phyloP scores from a whole-genome alignment of 2,329 filamentous ascomycete genomes.

The Talaromyces sp. region DNA sequence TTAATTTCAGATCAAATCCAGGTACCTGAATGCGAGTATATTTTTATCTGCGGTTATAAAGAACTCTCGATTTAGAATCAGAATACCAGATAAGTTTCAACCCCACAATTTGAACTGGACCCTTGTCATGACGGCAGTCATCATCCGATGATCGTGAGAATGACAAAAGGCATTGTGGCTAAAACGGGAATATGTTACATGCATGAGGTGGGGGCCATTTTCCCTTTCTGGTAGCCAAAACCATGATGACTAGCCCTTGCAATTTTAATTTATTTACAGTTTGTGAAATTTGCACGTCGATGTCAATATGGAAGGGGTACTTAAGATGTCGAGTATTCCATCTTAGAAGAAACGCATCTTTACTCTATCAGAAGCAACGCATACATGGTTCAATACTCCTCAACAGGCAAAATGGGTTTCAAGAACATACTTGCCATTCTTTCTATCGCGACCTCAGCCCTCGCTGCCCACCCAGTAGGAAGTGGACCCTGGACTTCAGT shows the following conservation, averaged over 20 bases:
- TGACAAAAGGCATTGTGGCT: neutral
- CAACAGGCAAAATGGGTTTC: slow-evolving; percentile 11
- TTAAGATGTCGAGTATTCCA: neutral
- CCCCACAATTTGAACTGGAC: neutral
- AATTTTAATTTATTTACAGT: neutral
- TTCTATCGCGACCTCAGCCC: slow-evolving; percentile 11
- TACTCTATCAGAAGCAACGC: neutral
- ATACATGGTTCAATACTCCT: neutral
- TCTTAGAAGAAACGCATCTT: neutral
- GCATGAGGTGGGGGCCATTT: slow-evolving; percentile 6
- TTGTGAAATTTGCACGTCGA: neutral
- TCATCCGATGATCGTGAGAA: neutral
- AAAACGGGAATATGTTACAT: neutral
- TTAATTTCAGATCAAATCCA: neutral
- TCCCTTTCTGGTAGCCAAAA: neutral
- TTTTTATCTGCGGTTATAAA: neutral
- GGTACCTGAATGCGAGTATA: neutral
- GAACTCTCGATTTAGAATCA: neutral
- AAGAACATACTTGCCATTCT: slow-evolving; percentile 6
- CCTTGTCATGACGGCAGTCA: neutral
- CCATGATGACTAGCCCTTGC: neutral
- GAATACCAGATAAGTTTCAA: neutral
- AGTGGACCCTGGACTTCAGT: slow-evolving; percentile 14
- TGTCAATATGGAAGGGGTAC: neutral
- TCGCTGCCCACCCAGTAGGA: slow-evolving; percentile 8